Evolutionary conservation across 805 yeast species (phyloP).

Genomic region (Ascoidea asiatica): DNA sequence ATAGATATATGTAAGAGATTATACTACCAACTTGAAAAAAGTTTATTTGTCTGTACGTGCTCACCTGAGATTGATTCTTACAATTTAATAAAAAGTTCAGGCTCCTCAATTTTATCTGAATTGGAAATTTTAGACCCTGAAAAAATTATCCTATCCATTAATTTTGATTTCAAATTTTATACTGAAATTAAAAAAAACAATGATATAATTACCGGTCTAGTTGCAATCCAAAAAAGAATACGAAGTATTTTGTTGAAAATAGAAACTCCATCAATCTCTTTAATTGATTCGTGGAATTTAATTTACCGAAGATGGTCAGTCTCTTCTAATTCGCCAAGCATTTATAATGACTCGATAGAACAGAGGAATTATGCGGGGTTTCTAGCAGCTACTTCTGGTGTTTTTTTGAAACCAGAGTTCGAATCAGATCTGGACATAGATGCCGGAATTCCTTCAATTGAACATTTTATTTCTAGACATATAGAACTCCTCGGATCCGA

Average conservation of each 20-base stretch:
- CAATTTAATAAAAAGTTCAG: constrained; percentile 1
- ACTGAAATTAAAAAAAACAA: constrained; percentile 36
- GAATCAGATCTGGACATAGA: constrained; percentile 12
- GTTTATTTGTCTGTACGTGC: constrained; percentile 3
- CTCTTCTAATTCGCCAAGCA: neutral
- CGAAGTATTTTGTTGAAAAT: constrained; percentile 23
- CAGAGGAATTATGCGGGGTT: constrained; percentile 55
- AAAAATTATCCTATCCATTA: neutral
- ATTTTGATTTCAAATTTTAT: constrained; percentile 22
- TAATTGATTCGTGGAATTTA: constrained; percentile 19
- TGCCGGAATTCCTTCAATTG: constrained; percentile 11
- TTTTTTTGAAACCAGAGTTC: constrained; percentile 27
- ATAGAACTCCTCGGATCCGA: constrained; percentile 32
- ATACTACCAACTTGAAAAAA: constrained; percentile 5
- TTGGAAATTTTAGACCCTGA: neutral
- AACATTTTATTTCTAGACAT: constrained; percentile 26
- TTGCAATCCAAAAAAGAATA: constrained; percentile 48
- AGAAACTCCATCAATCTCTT: constrained; percentile 14
- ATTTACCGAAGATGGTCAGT: constrained; percentile 20
- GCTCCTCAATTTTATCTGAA: constrained; percentile 2
- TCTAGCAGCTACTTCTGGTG: constrained; percentile 57
- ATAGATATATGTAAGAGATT: constrained; percentile 1
- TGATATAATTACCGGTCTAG: constrained; percentile 50
- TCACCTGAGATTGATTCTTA: constrained; percentile 9
- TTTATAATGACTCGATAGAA: constrained; percentile 1